These are phyloP conservation scores for Hermanozyma aechmeae DNA, from an alignment of 805 yeast genomes.

Conservation along the genomic window DNA sequence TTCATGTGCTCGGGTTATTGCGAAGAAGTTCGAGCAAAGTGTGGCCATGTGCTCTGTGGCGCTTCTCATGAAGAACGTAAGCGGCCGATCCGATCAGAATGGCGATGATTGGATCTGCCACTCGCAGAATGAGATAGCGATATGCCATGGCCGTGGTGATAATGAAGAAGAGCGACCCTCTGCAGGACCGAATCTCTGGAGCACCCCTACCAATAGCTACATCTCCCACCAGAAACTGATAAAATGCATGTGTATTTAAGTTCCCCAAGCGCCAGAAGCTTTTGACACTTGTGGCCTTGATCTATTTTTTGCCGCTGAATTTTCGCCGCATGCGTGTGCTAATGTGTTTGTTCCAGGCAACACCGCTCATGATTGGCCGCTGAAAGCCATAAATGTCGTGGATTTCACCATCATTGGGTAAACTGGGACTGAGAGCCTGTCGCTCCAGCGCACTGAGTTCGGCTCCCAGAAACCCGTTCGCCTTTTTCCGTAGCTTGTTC, in stretches of 20 bases:
- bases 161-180: too few species aligned
- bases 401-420: conserved; percentile 17
- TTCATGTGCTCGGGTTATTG: too few species aligned
- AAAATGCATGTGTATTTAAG: too few species aligned
- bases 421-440: conserved; percentile 15
- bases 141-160: too few species aligned
- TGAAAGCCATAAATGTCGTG: conserved; percentile 38
- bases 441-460: conserved; percentile 33
- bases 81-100: conserved; percentile 52
- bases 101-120: conserved; percentile 59
- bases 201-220: too few species aligned
- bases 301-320: not conserved
- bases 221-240: too few species aligned
- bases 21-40: conserved; percentile 42
- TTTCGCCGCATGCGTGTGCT: conserved; percentile 43
- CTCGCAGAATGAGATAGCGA: conserved; percentile 43
- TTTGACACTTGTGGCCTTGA: not conserved
- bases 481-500: conserved; percentile 22
- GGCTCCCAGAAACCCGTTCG: conserved; percentile 17
- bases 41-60: conserved; percentile 53
- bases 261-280: too few species aligned
- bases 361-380: conserved; percentile 41
- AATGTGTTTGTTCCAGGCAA: conserved; percentile 54
- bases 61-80: conserved; percentile 53
- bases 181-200: too few species aligned